Base-by-base conservation (phyloP, 1,284 basidiomycete genomes). In the Trichosporon inkin region DNA sequence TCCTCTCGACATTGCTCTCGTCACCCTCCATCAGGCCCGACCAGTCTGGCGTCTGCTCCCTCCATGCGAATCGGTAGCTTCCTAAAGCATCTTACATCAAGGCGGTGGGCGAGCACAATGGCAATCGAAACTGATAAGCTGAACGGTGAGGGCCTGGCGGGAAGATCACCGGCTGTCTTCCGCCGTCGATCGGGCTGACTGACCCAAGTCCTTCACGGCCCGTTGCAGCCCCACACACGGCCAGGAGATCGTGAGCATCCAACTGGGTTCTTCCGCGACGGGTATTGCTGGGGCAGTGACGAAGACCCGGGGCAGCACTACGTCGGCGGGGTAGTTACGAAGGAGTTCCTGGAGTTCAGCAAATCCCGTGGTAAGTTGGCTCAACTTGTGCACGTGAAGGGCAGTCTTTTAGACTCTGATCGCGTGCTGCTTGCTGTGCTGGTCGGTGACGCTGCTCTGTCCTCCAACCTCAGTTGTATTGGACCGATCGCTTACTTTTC, bases 321-420 rank as follows among this genome's bases (percentile, higher is more conserved):
- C 28, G 65, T 78, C 24, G 76, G 71, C 0, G 76, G 68, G 0
- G 65, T 78, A 8, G 70, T 78, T 1, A 71, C 72, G 1, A 57
- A 69, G 28, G 72, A 76, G 56, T 78, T 77, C 61, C 56, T 78
- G 3, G 69, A 75, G 38, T 78, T 72, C 52, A 74, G 71, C 57
- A 74, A 71, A 59, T 38, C 64, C 5, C 57, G 60, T 41, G 75
- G 75, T 75, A 60, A 51, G 73, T 67, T 2, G 6, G 20, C 2
- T 13, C 2, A 14, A 10, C 3, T n/a, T 22, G 53, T 10, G n/a
- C n/a, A 6, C 20, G 16, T 13, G 14, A 16, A 55, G 14, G 19
- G 36, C 17, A 17, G 4, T 32, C 28, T 10, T 47, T 38, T 20
- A 49, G n/a, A 20, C 55, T 52, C 39, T 68, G n/a, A n/a, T n/a